Base-by-base conservation (phyloP, 1,139 yeast species). In the Scheffersomyces illinoinensis region DNA sequence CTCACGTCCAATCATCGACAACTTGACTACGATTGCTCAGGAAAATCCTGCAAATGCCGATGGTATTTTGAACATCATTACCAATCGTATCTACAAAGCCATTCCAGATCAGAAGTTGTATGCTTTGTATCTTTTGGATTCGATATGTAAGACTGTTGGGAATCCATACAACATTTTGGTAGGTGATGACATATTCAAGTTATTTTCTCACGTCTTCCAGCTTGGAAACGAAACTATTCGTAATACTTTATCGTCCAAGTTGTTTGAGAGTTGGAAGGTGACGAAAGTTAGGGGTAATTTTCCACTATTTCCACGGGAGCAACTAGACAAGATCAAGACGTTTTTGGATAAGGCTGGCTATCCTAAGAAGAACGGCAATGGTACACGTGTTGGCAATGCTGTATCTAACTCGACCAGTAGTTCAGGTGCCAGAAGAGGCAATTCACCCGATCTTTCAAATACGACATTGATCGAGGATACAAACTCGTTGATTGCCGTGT, bases 91-190 rank as follows among this genome's bases (percentile, higher is more conserved):
- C 64, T 71, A 81, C 71, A 74, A 74, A 59, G 72, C 77, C 58
- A 72, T 91, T 5, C 98, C 98, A 1, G 84, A 85, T 21, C 93
- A 91, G 66, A 95, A 95, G 74, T 81, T 95, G 57, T 95, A 85
- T 67, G 87, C 96, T 4, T 81, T 95, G 64, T 95, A 93, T 71
- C 81, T 93, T 55, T 76, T 95, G 59, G 99, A 95, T 72, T 93
- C 98, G n/a, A 90, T 95, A 54, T 90, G 96, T 74, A 95, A 95
- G 74, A 91, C 89, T 66, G 89, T 92, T 23, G 98, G 98, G 6
- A 84, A 87, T 61, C 98, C 98, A 1, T 95, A 93, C 71, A 91
- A 93, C 47, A 81, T 87, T 12, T 75, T 90, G 60, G 87, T 93
- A 70, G 90, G 93, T 5, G 84, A 76, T 56, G 88, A 87, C 56